Conservation (phyloP, 306 rosid genomes). For the Inga laurina region DNA sequence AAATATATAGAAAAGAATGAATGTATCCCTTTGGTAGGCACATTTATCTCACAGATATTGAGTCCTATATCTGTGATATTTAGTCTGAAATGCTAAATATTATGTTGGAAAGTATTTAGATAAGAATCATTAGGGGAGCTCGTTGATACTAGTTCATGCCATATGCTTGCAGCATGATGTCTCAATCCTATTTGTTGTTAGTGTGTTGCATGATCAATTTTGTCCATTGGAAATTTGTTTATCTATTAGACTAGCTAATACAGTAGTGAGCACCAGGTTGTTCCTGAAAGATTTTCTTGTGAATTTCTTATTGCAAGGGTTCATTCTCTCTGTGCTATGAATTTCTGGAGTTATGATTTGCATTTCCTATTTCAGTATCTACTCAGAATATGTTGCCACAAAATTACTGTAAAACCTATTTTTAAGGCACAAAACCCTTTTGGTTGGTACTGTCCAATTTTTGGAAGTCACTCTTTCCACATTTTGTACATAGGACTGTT, state of each 20-base stretch:
- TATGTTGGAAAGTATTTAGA: not conserved
- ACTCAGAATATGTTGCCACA: not conserved
- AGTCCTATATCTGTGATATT: constrained; percentile 2
- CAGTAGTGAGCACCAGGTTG: not conserved
- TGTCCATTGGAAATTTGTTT: not conserved
- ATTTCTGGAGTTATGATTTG: not conserved
- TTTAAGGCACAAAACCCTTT: not conserved
- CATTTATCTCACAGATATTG: not conserved
- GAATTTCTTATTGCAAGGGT: not conserved
- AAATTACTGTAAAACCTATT: not conserved
- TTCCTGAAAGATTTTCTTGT: not conserved
- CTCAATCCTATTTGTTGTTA: not conserved
- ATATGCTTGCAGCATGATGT: not conserved
- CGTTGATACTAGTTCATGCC: no score
- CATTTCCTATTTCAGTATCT: not conserved
- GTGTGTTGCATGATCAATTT: not conserved
- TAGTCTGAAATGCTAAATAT: not conserved
- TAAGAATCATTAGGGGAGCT: no score
- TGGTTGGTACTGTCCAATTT: not conserved
- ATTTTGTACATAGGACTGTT: not conserved
- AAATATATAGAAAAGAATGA: not conserved
- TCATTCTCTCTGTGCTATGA: not conserved
- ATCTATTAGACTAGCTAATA: not conserved
- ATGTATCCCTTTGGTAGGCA: not conserved
- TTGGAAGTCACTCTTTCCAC: not conserved